phyloP scores from a whole-genome alignment of 2,329 filamentous ascomycete species.

The Neurospora crassa region DNA sequence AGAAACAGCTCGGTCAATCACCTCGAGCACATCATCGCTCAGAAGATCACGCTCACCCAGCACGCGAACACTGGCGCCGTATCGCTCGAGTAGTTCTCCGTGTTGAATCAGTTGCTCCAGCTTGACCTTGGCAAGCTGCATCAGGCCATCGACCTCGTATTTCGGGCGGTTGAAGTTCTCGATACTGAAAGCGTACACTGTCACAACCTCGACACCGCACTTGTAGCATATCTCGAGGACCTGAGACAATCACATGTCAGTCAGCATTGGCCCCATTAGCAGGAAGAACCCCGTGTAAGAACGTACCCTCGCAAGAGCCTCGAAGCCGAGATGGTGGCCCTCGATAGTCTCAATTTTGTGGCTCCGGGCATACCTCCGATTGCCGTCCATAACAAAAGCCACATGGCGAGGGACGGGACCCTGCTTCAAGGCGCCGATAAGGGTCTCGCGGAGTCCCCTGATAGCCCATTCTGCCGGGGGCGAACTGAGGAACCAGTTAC shows the following conservation, averaged over 20 bases:
- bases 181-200: constrained; percentile 96
- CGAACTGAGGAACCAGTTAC: constrained; percentile 70
- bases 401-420: constrained; percentile 91
- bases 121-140: constrained; percentile 97
- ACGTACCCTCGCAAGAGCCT: constrained; percentile 77
- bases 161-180: constrained; percentile 98
- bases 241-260: constrained; percentile 28
- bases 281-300: neutral
- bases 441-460: constrained; percentile 65
- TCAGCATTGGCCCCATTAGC: neutral
- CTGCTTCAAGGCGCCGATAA: constrained; percentile 82
- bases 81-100: constrained; percentile 84
- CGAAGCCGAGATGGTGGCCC: constrained; percentile 91
- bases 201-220: constrained; percentile 90
- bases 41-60: constrained; percentile 78
- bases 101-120: constrained; percentile 85
- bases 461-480: constrained; percentile 89
- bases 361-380: constrained; percentile 79
- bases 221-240: constrained; percentile 98
- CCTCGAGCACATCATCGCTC: constrained; percentile 77
- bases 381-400: constrained; percentile 99
- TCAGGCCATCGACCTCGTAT: constrained; percentile 91
- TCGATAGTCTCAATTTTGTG: constrained; percentile 95
- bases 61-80: constrained; percentile 79
- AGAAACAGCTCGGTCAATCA: constrained; percentile 76